phyloP scores from a whole-genome alignment of 164 flowering plant genomes.

The Umbellularia californica region DNA sequence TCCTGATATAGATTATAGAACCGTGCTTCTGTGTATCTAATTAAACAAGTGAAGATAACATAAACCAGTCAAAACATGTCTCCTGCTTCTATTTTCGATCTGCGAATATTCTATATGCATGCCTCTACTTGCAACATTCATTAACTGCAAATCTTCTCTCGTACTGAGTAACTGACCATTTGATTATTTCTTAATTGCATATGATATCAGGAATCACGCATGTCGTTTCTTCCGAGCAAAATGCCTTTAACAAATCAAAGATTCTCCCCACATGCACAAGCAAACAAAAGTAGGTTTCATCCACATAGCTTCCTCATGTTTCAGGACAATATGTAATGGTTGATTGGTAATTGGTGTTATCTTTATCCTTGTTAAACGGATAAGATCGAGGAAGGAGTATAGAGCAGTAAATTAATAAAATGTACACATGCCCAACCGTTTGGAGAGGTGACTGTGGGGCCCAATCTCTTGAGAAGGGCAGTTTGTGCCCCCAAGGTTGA shows the following conservation, averaged over 20 bases:
- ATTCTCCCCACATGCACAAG: slow-evolving; percentile 3
- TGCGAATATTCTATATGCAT: slow-evolving; percentile 6
- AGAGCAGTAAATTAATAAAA: neutral
- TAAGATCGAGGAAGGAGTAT: neutral
- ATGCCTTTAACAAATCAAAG: neutral
- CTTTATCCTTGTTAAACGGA: neutral
- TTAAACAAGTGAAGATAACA: neutral
- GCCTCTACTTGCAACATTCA: slow-evolving; percentile 1
- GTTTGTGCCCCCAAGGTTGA: neutral
- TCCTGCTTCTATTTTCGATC: neutral
- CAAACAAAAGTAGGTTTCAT: neutral
- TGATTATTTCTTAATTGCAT: neutral
- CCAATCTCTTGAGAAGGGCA: neutral
- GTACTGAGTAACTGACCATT: neutral
- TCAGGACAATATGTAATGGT: neutral
- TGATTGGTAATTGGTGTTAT: neutral
- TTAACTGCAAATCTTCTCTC: neutral
- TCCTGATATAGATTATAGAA: neutral
- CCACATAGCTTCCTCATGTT: neutral
- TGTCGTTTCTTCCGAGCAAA: neutral
- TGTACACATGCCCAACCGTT: neutral
- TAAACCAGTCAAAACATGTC: neutral
- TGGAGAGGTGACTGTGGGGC: neutral
- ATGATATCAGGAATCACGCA: neutral
- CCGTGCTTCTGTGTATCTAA: neutral